Conservation (phyloP, 1,139 yeast genomes). For the Taphrina confusa region DNA sequence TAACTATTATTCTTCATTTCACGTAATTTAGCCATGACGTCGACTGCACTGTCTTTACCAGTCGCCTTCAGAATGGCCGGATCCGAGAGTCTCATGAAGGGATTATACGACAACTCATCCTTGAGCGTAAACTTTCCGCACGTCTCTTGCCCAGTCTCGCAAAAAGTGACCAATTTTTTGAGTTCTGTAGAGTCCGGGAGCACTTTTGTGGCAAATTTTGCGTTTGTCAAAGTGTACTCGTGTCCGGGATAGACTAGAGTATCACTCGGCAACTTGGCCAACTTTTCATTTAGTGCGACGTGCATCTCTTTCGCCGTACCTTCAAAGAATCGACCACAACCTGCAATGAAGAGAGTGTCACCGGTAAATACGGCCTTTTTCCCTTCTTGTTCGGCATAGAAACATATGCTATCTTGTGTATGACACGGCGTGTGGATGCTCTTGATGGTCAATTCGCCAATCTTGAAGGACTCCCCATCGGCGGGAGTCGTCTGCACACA, state of each 20-base stretch:
- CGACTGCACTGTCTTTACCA: conserved; percentile 51
- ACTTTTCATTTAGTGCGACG: conserved; percentile 58
- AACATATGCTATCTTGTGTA: conserved; percentile 85
- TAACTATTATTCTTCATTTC: conserved; percentile 59
- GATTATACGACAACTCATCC: conserved; percentile 81
- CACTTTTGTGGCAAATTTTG: conserved; percentile 69
- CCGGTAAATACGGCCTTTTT: conserved; percentile 87
- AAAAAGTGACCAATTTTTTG: conserved; percentile 55
- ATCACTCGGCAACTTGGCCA: conserved; percentile 64
- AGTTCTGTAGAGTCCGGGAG: conserved; percentile 56
- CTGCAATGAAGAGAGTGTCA: conserved; percentile 88
- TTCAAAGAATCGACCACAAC: conserved; percentile 96
- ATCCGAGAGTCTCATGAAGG: conserved; percentile 77
- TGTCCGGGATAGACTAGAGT: conserved; percentile 87
- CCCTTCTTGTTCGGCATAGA: conserved; percentile 60
- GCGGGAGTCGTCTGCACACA: conserved; percentile 67
- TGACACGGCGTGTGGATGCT: conserved; percentile 97
- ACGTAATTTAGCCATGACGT: conserved; percentile 67
- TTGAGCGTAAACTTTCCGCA: conserved; percentile 82
- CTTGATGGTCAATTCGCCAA: conserved; percentile 68
- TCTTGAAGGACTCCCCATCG: conserved; percentile 52
- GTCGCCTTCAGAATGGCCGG: conserved; percentile 57
- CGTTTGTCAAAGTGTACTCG: conserved; percentile 85
- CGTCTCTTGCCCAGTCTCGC: conserved; percentile 62
- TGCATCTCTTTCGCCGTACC: conserved; percentile 80